Conservation (phyloP, 2,329 filamentous ascomycete species). For the Penicillium occitanis region DNA sequence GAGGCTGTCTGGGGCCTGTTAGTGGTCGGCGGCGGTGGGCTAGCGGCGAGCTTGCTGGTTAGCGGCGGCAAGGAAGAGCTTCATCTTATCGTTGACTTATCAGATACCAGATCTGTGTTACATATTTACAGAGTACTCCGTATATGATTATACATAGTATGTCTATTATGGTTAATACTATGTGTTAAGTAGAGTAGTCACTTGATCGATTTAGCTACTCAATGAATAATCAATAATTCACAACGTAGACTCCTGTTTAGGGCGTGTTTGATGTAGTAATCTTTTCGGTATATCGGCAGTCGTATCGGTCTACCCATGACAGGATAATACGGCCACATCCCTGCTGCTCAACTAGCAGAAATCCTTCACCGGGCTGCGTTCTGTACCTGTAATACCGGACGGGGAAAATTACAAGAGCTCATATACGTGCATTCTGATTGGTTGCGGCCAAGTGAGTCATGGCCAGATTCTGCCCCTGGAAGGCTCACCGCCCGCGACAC, state of each 20-base stretch:
- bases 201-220: neutral
- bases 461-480: neutral
- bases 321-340: neutral
- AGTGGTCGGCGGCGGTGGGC: neutral
- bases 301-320: neutral
- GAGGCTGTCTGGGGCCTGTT: neutral
- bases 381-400: neutral
- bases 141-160: neutral
- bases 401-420: neutral
- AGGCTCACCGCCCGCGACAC: slow-evolving; percentile 16
- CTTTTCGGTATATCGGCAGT: neutral
- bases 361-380: neutral
- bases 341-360: neutral
- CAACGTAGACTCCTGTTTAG: neutral
- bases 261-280: neutral
- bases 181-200: neutral
- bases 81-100: slow-evolving; percentile 7
- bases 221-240: neutral
- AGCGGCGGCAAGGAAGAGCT: slow-evolving; percentile 9
- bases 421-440: neutral
- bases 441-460: neutral
- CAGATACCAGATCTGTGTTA: neutral
- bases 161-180: neutral
- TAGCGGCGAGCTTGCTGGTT: neutral
- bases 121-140: neutral